Evolutionary conservation across 2,329 filamentous ascomycete genomes (phyloP).

Genomic region (Calonectria multiphialidica): DNA sequence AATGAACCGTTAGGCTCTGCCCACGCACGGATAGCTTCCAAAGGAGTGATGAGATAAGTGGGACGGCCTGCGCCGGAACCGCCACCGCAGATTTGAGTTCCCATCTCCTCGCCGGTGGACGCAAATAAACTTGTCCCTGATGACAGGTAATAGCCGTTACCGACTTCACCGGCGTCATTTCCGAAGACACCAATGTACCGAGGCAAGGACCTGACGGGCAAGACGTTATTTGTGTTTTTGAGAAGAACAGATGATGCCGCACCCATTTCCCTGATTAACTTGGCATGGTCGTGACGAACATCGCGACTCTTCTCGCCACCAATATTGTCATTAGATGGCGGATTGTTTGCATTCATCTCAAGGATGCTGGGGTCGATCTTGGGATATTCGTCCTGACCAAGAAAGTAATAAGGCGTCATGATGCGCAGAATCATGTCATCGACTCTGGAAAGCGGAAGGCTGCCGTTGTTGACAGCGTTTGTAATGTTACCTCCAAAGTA

Average conservation of each 20-base stretch:
- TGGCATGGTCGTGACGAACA: constrained; percentile 64
- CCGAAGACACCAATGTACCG: constrained; percentile 67
- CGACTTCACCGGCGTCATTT: constrained; percentile 54
- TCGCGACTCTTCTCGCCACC: constrained; percentile 61
- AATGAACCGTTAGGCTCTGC: constrained; percentile 59
- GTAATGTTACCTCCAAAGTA: constrained; percentile 59
- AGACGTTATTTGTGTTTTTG: constrained; percentile 73
- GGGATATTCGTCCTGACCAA: constrained; percentile 61
- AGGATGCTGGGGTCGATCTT: constrained; percentile 51
- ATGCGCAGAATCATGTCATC: constrained; percentile 64
- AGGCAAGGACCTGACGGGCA: constrained; percentile 66
- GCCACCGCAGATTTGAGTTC: constrained; percentile 70
- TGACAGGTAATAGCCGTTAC: not conserved
- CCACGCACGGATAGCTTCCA: constrained; percentile 58
- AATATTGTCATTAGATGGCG: not conserved
- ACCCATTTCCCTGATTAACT: constrained; percentile 65
- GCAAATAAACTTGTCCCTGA: not conserved
- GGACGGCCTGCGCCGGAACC: constrained; percentile 57
- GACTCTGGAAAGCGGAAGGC: constrained; percentile 51
- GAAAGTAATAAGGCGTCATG: constrained; percentile 60
- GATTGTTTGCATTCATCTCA: constrained; percentile 49
- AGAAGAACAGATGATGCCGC: constrained; percentile 72
- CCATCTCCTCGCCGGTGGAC: constrained; percentile 57
- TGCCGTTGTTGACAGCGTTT: constrained; percentile 59
- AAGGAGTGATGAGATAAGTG: constrained; percentile 52